These are phyloP conservation scores for Colletotrichum sojae DNA, from an alignment of 2,329 filamentous ascomycete genomes.

Conservation along the genomic window DNA sequence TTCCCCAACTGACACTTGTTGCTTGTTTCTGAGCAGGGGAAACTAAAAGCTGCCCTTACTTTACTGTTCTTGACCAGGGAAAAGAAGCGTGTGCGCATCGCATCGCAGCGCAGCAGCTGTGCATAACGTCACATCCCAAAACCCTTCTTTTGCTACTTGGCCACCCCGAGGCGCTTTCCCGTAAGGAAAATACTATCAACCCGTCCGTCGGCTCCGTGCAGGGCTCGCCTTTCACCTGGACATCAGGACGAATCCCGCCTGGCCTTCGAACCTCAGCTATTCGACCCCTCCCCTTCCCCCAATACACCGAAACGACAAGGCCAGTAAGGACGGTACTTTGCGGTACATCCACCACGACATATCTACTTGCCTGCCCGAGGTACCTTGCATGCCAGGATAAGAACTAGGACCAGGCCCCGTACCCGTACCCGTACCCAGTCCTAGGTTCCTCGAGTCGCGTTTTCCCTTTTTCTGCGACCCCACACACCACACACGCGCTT, in stretches of 20 bases:
- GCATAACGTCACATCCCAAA: no score
- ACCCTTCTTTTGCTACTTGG: no score
- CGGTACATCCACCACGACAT: no score
- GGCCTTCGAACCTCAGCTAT: neutral
- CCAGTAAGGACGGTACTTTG: neutral
- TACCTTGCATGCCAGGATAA: neutral
- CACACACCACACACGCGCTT: slow-evolving; percentile 14
- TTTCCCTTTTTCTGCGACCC: slow-evolving; percentile 34
- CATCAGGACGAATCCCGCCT: slow-evolving; percentile 11
- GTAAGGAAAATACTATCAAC: slow-evolving; percentile 4
- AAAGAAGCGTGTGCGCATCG: no score
- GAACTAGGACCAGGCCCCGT: slow-evolving; percentile 3
- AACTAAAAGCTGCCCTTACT: slow-evolving; percentile 38
- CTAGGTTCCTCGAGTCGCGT: slow-evolving; percentile 37
- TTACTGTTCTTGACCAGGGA: neutral
- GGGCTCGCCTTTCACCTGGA: neutral
- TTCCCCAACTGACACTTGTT: slow-evolving; percentile 54
- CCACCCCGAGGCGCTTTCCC: no score
- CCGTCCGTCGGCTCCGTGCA: slow-evolving; percentile 39
- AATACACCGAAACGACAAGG: neutral
- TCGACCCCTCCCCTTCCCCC: neutral
- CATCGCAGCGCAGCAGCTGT: no score
- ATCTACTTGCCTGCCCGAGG: no score
- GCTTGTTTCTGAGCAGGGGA: slow-evolving; percentile 57
- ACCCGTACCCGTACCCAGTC: slow-evolving; percentile 14